Conservation (phyloP, 1,284 basidiomycete genomes). For the Somion occarium region DNA sequence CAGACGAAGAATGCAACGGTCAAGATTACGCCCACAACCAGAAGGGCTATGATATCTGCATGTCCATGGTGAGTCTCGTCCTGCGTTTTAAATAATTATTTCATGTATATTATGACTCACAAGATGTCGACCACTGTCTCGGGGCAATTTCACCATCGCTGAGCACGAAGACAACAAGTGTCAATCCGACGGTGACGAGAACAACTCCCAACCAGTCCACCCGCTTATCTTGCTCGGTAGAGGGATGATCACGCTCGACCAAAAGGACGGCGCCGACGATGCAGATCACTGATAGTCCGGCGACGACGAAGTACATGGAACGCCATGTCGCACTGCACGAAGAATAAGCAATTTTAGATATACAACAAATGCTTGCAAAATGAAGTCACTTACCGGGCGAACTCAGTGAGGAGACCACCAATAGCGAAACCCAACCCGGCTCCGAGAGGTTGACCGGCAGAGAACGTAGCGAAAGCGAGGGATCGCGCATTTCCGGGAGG, state of each 20-base stretch:
- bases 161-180: constrained; percentile 45
- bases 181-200: constrained; percentile 70
- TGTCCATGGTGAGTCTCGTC: too few relatives aligned
- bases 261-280: constrained; percentile 36
- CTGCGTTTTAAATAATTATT: neutral
- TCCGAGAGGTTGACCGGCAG: constrained; percentile 78
- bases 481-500: constrained; percentile 64
- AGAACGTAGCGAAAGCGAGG: constrained; percentile 73
- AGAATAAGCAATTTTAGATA: neutral
- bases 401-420: constrained; percentile 70
- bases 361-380: too few relatives aligned
- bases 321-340: constrained; percentile 42
- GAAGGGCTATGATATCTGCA: constrained; percentile 48
- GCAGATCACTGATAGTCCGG: constrained; percentile 40
- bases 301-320: constrained; percentile 48
- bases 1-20: constrained; percentile 56
- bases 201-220: constrained; percentile 84
- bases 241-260: constrained; percentile 41
- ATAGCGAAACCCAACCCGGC: constrained; percentile 62
- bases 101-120: constrained; percentile 36
- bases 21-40: constrained; percentile 57
- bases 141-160: constrained; percentile 65
- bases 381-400: constrained; percentile 38
- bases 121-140: constrained; percentile 63
- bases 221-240: constrained; percentile 46